phyloP scores from a whole-genome alignment of 768 basidiomycete species.

The Tricholoma hemisulphureum region DNA sequence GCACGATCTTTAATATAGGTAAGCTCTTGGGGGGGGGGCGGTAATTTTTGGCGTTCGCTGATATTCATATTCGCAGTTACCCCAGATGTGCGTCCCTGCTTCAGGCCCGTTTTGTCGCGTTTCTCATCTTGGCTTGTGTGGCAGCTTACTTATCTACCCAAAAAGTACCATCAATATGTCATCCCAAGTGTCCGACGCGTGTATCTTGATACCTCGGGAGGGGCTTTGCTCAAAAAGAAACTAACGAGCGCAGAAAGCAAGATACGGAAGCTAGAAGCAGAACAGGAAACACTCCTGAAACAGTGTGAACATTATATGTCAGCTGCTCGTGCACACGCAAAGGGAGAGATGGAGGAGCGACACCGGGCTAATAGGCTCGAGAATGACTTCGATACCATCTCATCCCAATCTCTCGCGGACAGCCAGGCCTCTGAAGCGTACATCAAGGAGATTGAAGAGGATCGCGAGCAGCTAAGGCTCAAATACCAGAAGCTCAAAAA shows the following conservation, averaged over 20 bases:
- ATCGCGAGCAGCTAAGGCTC: constrained; percentile 6
- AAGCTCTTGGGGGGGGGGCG: constrained; percentile 11
- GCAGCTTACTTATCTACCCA: constrained; percentile 38
- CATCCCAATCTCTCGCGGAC: constrained; percentile 1
- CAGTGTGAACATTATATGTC: constrained; percentile 42
- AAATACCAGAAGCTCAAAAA: constrained; percentile 22
- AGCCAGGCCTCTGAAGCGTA: constrained; percentile 8
- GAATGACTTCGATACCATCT: background rate
- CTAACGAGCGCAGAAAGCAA: constrained; percentile 37
- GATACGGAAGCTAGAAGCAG: constrained; percentile 35
- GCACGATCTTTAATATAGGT: constrained; percentile 55
- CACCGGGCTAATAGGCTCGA: constrained; percentile 13
- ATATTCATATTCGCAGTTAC: constrained; percentile 30
- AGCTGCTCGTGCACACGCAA: constrained; percentile 30
- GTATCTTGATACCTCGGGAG: constrained; percentile 39
- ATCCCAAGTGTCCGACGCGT: constrained; percentile 47
- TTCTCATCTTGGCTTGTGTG: background rate
- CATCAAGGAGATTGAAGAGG: constrained; percentile 14
- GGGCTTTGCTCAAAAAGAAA: constrained; percentile 28
- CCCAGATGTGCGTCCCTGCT: constrained; percentile 34
- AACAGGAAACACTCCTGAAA: constrained; percentile 43
- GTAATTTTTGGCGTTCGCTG: background rate
- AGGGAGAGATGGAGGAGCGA: constrained; percentile 30
- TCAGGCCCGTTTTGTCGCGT: background rate
- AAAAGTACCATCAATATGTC: constrained; percentile 49